Base-by-base conservation (phyloP, 805 yeast species). In the Clavispora phyllophila region DNA sequence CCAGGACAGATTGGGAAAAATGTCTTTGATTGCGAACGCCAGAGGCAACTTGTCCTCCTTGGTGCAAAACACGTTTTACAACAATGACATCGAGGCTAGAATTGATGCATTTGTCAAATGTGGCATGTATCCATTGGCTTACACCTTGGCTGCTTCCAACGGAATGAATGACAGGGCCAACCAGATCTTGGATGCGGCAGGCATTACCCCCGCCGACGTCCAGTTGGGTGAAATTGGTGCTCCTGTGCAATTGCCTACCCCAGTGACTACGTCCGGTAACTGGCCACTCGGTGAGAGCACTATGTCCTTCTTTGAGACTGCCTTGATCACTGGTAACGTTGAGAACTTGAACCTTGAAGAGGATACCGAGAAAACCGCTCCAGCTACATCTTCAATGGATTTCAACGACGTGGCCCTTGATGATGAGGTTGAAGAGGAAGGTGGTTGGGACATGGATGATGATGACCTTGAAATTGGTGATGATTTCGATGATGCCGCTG, bases 71-170 rank as follows among this genome's bases (percentile, higher is more conserved):
- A 79, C 93, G 19, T 65, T 90, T 44, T 91, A 82, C 66, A 75
- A 79, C 58, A 82, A 85, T 58, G 84, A 87, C 43, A 74, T 82
- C 33, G 83, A 82, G 55, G 79, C 83, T 59, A 81, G 96, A 61
- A 78, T 90, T 31, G 73, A 78, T 52, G 78, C 84, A 12, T 82
- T 86, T 53, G 76, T 84, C 39, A 80, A 84, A 53, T 81, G 85
- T 39, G 96, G 96, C 31, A 74, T 90, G 65, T 68, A 76, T 39
- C 89, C 98, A 6, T 76, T 95, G 55, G 99, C 98, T 2, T 95
- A 90, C 62, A 86, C 96, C 10, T 76, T 89, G 48, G 97, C 99
- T 18, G 87, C 85, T 62, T 72, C 93, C 23, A 86, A 82, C 53
- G 96, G 96, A 3, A 75, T 89, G 49, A 78, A 73, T 31, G 89